A percentile compares a stretch with the other conserved stretches of the same genome.
These are phyloP conservation scores for Rutidosis leptorrhynchoides DNA, from an alignment of 129 eudicot species.

Conservation along the genomic window DNA sequence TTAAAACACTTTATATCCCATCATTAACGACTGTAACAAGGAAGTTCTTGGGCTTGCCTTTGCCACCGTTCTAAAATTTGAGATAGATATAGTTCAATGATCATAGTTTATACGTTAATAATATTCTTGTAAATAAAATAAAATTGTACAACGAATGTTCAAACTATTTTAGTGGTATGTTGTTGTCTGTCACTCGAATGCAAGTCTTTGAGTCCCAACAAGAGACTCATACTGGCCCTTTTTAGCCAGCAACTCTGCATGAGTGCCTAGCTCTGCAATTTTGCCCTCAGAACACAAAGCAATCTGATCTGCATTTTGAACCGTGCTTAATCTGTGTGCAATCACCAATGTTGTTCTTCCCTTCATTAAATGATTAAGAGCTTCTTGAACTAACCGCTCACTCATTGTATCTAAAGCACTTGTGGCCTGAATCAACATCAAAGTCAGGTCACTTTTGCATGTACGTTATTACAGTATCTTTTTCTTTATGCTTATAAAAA, in stretches of 20 bases:
- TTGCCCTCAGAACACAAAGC: conserved; percentile 90
- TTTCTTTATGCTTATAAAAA: not conserved
- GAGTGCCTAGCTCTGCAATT: conserved; percentile 86
- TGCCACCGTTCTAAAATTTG: conserved; percentile 91
- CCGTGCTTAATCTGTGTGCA: conserved; percentile 97
- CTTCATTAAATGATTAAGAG: conserved; percentile 82
- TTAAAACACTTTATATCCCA: conserved; percentile 60
- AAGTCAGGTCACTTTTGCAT: not conserved
- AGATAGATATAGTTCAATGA: no score
- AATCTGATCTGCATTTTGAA: conserved; percentile 90
- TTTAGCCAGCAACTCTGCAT: conserved; percentile 54
- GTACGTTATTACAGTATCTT: not conserved
- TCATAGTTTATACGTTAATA: no score
- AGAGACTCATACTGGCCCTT: conserved; percentile 80
- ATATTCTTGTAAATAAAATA: no score
- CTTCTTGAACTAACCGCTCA: conserved; percentile 89
- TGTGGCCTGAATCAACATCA: conserved; percentile 61
- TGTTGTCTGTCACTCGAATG: conserved; percentile 61
- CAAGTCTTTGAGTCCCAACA: conserved; percentile 91
- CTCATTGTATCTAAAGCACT: conserved; percentile 94
- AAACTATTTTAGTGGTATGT: not conserved
- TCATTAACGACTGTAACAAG: conserved; percentile 69
- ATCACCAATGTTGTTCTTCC: conserved; percentile 95
- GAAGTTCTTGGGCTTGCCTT: conserved; percentile 79
- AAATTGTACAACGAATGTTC: no score